Percentiles rank a stretch among this genome's conserved stretches.
Evolutionary conservation across 306 rosid species (phyloP).

Genomic region (Aeschynomene evenia): DNA sequence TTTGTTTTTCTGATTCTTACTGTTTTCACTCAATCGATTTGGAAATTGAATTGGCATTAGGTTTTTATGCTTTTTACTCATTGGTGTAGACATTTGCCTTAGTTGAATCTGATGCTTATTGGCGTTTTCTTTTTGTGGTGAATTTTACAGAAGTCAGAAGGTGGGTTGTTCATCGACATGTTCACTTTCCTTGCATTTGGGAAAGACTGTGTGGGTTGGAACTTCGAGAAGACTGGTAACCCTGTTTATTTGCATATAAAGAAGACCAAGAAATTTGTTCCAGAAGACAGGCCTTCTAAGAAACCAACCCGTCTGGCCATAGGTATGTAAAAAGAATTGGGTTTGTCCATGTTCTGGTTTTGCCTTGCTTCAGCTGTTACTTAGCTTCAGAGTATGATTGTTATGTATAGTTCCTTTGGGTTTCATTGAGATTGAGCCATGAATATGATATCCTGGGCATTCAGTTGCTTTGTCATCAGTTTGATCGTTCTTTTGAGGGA

Average conservation of each 20-base stretch:
- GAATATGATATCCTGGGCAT: background rate
- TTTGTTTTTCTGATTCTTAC: background rate
- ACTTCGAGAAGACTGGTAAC: conserved; percentile 79
- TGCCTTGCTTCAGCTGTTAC: conserved; percentile 2
- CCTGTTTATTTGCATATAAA: conserved; percentile 83
- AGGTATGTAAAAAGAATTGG: conserved; percentile 43
- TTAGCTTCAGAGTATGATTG: conserved; percentile 4
- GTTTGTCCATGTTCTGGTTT: background rate
- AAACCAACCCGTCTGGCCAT: conserved; percentile 87
- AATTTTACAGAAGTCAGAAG: conserved; percentile 79
- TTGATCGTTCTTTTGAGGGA: background rate
- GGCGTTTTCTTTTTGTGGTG: background rate
- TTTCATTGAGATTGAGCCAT: background rate
- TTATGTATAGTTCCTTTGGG: background rate
- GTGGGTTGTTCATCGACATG: conserved; percentile 84
- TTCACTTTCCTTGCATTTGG: conserved; percentile 83
- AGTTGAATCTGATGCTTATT: too few relatives aligned
- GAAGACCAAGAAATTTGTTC: conserved; percentile 61
- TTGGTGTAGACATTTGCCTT: too few relatives aligned
- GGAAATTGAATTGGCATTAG: background rate
- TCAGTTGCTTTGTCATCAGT: conserved; percentile 10
- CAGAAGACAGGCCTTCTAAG: conserved; percentile 89
- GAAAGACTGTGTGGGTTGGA: conserved; percentile 80
- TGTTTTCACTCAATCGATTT: background rate
- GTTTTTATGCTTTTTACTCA: too few relatives aligned